Conservation (phyloP, 306 rosid species). For the Quercus alba region DNA sequence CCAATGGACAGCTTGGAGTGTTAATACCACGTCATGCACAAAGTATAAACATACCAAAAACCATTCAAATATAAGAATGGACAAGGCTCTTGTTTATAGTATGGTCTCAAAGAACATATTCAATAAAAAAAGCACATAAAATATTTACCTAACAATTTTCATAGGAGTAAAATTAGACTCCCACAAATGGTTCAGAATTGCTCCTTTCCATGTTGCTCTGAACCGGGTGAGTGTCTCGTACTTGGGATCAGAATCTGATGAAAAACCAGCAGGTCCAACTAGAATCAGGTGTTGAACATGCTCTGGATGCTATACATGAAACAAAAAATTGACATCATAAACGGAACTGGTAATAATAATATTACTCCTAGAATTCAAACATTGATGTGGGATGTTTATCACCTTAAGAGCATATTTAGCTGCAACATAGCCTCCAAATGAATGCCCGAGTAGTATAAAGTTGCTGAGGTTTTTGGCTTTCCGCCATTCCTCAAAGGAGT, state of each 20-base stretch:
- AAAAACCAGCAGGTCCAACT: conserved; percentile 87
- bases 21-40: not conserved
- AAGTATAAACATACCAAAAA: not conserved
- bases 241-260: conserved; percentile 50
- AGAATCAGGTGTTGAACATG: conserved; percentile 82
- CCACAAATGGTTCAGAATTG: conserved; percentile 80
- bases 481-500: conserved; percentile 98
- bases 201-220: conserved; percentile 90
- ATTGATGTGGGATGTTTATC: conserved; percentile 20
- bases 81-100: not conserved
- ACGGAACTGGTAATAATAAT: conserved; percentile 8
- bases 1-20: not conserved
- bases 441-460: conserved; percentile 90
- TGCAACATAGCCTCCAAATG: conserved; percentile 97
- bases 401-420: conserved; percentile 94
- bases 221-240: conserved; percentile 61
- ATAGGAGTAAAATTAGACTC: conserved; percentile 93
- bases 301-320: conserved; percentile 78
- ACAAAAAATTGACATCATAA: conserved; percentile 30
- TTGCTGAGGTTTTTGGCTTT: conserved; percentile 85
- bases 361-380: conserved; percentile 5
- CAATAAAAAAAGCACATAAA: not conserved
- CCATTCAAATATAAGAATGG: not conserved
- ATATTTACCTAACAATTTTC: conserved; percentile 63
- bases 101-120: not conserved